Evolutionary conservation across 2,329 filamentous ascomycete genomes (phyloP).

Genomic region (Aspergillus awamori): DNA sequence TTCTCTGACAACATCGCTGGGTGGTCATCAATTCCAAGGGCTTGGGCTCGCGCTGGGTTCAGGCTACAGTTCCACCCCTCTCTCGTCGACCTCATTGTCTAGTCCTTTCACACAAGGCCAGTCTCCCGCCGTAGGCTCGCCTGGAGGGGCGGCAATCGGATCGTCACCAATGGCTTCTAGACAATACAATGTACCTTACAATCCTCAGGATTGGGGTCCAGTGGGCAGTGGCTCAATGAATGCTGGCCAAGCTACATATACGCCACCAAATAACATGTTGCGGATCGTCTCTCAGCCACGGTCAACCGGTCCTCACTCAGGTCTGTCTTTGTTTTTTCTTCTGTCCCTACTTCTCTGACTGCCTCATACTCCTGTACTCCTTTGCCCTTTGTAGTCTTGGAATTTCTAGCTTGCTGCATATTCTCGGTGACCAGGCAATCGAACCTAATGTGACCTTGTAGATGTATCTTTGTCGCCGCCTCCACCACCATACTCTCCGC

Average conservation of each 20-base stretch:
- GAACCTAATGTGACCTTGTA: conserved; percentile 20
- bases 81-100: conserved; percentile 48
- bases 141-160: conserved; percentile 39
- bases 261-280: conserved; percentile 33
- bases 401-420: neutral
- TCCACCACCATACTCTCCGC: conserved; percentile 45
- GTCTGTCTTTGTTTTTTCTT: conserved; percentile 27
- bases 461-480: conserved; percentile 38
- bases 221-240: conserved; percentile 34
- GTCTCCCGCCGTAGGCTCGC: conserved; percentile 43
- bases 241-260: conserved; percentile 31
- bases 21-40: conserved; percentile 41
- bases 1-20: conserved; percentile 46
- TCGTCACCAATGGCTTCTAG: conserved; percentile 49
- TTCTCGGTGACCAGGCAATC: neutral
- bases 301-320: conserved; percentile 33
- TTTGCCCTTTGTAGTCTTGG: neutral
- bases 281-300: conserved; percentile 30
- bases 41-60: conserved; percentile 32
- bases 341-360: neutral
- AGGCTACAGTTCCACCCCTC: conserved; percentile 40
- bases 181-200: conserved; percentile 51
- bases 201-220: conserved; percentile 54
- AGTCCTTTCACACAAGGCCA: conserved; percentile 47
- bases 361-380: neutral